Conservation (phyloP, 305 asterid genomes). For the Solanum aculeatissimum region DNA sequence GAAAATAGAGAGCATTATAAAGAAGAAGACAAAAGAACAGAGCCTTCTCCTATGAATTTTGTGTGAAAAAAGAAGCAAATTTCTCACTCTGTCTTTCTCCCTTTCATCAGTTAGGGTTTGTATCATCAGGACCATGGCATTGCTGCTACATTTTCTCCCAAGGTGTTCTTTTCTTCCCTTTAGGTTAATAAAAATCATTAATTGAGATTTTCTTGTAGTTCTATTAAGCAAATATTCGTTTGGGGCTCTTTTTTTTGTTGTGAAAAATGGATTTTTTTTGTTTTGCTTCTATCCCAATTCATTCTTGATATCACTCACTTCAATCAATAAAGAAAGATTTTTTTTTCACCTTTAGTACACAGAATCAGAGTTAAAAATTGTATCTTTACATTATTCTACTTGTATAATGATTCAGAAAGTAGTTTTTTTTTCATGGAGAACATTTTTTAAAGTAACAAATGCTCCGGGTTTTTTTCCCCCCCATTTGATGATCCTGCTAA, state of each 20-base stretch:
- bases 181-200: neutral
- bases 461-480: neutral
- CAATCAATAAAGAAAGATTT: neutral
- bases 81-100: neutral
- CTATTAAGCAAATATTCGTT: neutral
- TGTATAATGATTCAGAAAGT: neutral
- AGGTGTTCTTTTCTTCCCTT: constrained; percentile 2
- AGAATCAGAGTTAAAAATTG: neutral
- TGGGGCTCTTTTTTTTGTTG: neutral
- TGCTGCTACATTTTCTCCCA: constrained; percentile 5
- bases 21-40: neutral
- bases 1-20: neutral
- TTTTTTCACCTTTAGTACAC: neutral
- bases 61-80: neutral
- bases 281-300: neutral
- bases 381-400: neutral
- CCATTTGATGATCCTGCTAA: neutral
- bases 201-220: neutral
- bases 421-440: neutral
- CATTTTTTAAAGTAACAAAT: neutral
- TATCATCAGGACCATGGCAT: constrained; percentile 9
- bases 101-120: neutral
- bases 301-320: neutral
- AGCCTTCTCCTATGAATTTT: neutral
- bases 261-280: neutral